Evolutionary conservation across 495 filamentous ascomycete genomes (phyloP), one percentile per base, ranked within the genome.

Genomic region (Penicillium turbatum): DNA sequence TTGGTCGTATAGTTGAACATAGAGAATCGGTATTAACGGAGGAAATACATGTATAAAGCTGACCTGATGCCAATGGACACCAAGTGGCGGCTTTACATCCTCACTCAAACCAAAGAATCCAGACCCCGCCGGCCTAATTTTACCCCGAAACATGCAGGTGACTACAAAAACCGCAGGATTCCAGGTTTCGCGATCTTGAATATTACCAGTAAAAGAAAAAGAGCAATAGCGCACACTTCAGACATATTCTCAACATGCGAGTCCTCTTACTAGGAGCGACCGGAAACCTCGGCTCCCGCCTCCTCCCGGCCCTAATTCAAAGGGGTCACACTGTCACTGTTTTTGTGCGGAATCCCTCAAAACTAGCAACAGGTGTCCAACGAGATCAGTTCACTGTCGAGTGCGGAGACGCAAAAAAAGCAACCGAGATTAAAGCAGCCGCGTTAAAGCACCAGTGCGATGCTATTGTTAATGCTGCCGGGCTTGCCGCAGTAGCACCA

Each of bases 261-360:
- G 74, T 77, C 30, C 70, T 77, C 21, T 56, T 77, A 12, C 53
- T 77, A 36, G 74, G 74, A 5, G 69, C 68, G 34, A 77, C 70
- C 13, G 74, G 73, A 8, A 75, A 69, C 39, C 53, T 77, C 6
- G 74, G 74, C 15, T 62, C 60, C 21, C 71, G 74, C 31, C 54
- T 70, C 17, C 46, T 76, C 15, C 59, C 70, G 21, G 71, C 74
- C 0, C 68, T 76, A 26, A 57, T 77, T 48, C 56, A 62, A 13
- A 69, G 76, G 45, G 48, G 59, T 7, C 72, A 76, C 57, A 57
- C 16, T 37, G 66, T 77, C 42, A 55, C 66, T 16, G 65, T 60
- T 49, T 73, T 56, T 48, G 67, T 75, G n/a, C 72, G 73, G n/a
- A 66, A 65, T 10, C 51, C 67, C 7, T 41, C 37, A 9, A 76